Evolutionary conservation across 129 eudicot species (phyloP).

Genomic region (Heracleum sosnowskyi): DNA sequence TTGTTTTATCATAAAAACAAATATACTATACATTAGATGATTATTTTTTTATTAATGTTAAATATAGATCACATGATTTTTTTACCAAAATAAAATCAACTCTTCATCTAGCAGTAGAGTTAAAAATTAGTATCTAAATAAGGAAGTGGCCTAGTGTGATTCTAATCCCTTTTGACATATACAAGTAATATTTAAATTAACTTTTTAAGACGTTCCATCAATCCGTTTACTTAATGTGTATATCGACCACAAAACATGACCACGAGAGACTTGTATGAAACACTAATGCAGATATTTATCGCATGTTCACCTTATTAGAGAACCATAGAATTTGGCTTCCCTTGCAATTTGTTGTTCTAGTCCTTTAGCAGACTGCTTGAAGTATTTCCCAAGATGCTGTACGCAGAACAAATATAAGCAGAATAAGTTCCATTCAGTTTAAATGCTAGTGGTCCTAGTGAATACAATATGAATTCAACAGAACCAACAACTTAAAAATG

Average conservation of each 20-base stretch:
- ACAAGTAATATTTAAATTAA: neutral
- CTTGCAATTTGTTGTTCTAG: constrained; percentile 78
- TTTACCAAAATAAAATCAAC: neutral
- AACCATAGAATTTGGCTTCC: constrained; percentile 96
- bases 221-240: neutral
- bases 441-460: neutral
- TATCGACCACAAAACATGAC: neutral
- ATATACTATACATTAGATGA: too few relatives aligned
- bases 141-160: neutral
- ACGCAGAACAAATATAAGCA: neutral
- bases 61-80: too few relatives aligned
- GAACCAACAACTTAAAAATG: neutral
- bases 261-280: neutral
- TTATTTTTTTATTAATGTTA: too few relatives aligned
- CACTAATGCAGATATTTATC: neutral
- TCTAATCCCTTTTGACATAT: neutral
- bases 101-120: too few relatives aligned
- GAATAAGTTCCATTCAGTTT: neutral
- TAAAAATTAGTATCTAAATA: neutral
- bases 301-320: constrained; percentile 67
- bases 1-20: too few relatives aligned
- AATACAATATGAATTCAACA: neutral
- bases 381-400: constrained; percentile 92
- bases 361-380: constrained; percentile 90
- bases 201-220: neutral